These are phyloP conservation scores for Collybia sp. DNA, from an alignment of 768 basidiomycete genomes.

Conservation along the genomic window DNA sequence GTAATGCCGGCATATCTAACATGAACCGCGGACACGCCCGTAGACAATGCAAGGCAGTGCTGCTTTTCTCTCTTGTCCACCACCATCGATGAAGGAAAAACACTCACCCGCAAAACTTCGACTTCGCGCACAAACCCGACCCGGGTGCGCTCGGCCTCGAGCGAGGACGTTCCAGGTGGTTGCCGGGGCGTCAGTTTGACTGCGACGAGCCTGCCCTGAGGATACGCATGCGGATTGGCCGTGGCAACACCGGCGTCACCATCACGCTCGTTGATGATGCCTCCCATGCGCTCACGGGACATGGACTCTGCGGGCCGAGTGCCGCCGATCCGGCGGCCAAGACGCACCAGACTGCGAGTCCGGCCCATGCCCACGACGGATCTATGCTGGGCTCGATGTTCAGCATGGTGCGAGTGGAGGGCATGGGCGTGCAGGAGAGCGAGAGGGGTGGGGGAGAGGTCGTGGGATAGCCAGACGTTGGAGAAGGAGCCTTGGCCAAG, in stretches of 20 bases:
- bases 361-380: not conserved
- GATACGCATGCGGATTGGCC: no score
- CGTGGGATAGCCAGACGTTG: slow-evolving; percentile 69
- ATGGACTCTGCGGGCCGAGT: no score
- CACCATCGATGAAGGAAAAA: not conserved
- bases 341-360: slow-evolving; percentile 2
- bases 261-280: not conserved
- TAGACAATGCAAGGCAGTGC: no score
- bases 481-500: slow-evolving; percentile 76
- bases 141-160: slow-evolving; percentile 63
- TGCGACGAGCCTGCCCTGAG: slow-evolving; percentile 31
- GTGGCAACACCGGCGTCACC: no score
- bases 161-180: slow-evolving; percentile 10
- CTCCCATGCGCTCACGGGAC: no score
- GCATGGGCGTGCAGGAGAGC: slow-evolving; percentile 27
- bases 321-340: not conserved
- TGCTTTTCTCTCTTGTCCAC: not conserved
- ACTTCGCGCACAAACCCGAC: slow-evolving; percentile 82
- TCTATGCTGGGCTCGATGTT: no score
- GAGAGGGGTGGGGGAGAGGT: slow-evolving; percentile 37
- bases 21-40: not conserved
- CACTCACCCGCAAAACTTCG: slow-evolving; percentile 70
- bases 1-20: not conserved
- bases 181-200: slow-evolving; percentile 43
- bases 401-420: slow-evolving; percentile 13